Evolutionary conservation across 495 filamentous ascomycete genomes (phyloP).

Genomic region (Astrocystis sublimbata): DNA sequence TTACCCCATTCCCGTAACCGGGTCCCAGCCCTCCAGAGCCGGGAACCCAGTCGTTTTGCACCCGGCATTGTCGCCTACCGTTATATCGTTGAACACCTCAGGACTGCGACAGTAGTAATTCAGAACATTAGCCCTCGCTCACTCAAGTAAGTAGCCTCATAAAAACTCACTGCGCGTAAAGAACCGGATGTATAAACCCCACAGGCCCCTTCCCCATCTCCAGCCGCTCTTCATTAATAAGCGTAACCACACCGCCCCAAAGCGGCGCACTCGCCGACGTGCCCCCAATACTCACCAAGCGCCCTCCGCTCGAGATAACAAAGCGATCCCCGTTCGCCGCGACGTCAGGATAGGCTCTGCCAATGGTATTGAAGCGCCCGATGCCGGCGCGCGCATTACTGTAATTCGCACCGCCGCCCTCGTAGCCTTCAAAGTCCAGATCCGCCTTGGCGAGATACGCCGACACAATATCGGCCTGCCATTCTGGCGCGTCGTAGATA

Average conservation of each 20-base stretch:
- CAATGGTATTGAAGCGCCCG: constrained; percentile 52
- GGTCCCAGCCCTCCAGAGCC: constrained; percentile 58
- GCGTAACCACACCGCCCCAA: constrained; percentile 53
- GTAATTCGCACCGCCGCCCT: constrained; percentile 30
- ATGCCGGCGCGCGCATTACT: constrained; percentile 19
- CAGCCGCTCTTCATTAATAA: constrained; percentile 63
- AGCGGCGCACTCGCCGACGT: constrained; percentile 40
- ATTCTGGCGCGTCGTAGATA: constrained; percentile 59
- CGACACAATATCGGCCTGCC: constrained; percentile 55
- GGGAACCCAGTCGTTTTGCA: constrained; percentile 60
- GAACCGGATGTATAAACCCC: constrained; percentile 62
- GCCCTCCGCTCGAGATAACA: constrained; percentile 48
- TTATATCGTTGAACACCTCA: constrained; percentile 62
- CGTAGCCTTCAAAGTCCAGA: constrained; percentile 38
- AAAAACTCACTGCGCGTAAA: constrained; percentile 28
- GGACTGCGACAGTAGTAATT: constrained; percentile 34
- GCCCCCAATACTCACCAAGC: constrained; percentile 46
- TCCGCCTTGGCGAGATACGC: constrained; percentile 52
- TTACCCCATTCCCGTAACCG: constrained; percentile 60
- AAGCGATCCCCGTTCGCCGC: constrained; percentile 61
- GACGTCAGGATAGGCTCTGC: constrained; percentile 62
- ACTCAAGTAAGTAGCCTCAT: background rate
- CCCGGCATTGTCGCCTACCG: constrained; percentile 56
- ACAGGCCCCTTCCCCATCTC: constrained; percentile 55
- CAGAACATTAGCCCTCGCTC: background rate